Base-by-base conservation (phyloP, 2,329 filamentous ascomycete genomes). In the Macroventuria anomochaeta region DNA sequence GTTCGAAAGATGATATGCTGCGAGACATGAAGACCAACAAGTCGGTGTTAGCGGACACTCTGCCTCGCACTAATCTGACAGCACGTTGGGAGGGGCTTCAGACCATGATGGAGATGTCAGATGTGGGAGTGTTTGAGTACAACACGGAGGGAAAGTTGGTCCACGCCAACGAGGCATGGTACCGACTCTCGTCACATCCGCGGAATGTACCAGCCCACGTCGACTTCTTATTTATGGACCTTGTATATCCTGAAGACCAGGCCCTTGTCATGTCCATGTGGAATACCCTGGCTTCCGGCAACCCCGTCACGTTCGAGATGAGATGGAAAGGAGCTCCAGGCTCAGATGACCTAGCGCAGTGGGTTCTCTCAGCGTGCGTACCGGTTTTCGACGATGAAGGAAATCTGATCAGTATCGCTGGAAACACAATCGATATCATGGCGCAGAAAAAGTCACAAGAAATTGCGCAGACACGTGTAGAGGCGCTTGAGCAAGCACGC, bases 101-200 rank as follows among this genome's bases (percentile, higher is more conserved):
- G 31, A 65, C 59, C 0, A 72, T 71, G 68, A 70, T 72, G 68
- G 69, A 71, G 26, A 71, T 71, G 70, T 68, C 58, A 26, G 70
- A 72, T 46, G 67, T 72, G n/a, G 69, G 70, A 6, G 65, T 70
- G 1, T 72, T 72, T 21, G 70, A 72, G 36, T 71, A 68, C 32
- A 58, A 64, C 10, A 46, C 60, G 17, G 43, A 55, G 25, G 70
- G 69, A 8, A 63, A 58, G 17, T 33, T 72, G 2, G 49, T 69
- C 5, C 63, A 70, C 38, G 70, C 67, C 15, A 72, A 71, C 23
- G 59, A 71, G 12, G 65, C 68, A 11, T 71, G 64, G 68, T 71
- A 69, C 46, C 57, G 52, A 25, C 42, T 70, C 7, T 65, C 67
- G 36, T 63, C 60, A 12, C 62, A 68, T 38, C 67, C 68, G 0